These are phyloP conservation scores for Hypoxylon trugodes DNA, from an alignment of 495 filamentous ascomycete species.

Conservation along the genomic window DNA sequence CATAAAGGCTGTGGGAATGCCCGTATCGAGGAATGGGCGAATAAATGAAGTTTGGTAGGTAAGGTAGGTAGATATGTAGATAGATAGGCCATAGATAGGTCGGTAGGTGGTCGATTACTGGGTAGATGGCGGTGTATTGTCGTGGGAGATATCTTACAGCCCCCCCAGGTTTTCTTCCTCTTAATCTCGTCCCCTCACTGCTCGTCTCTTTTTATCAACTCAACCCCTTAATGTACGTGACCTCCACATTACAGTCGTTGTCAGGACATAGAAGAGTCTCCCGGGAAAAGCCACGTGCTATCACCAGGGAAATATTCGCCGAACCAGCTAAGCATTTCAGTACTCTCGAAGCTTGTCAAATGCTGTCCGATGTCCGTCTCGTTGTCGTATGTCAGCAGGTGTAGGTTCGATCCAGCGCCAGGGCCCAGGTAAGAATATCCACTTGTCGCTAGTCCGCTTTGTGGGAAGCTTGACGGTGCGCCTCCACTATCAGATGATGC, in stretches of 20 bases:
- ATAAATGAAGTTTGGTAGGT: background rate
- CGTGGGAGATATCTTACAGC: too few species aligned
- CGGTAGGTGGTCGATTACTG: too few species aligned
- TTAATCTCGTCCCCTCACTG: background rate
- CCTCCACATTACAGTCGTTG: background rate
- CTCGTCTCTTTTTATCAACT: background rate
- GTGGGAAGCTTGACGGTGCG: constrained; percentile 47
- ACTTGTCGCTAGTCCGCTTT: constrained; percentile 50
- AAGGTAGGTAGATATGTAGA: constrained; percentile 2
- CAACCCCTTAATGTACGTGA: background rate
- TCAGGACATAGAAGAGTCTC: constrained; percentile 36
- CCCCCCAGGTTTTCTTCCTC: background rate
- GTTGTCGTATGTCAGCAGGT: constrained; percentile 44
- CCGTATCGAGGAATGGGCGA: background rate
- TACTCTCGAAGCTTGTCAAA: constrained; percentile 70
- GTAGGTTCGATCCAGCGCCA: constrained; percentile 45
- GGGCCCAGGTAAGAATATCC: constrained; percentile 53
- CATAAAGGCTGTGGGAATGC: background rate
- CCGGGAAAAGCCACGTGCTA: constrained; percentile 60
- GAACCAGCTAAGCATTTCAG: constrained; percentile 75
- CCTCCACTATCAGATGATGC: constrained; percentile 20
- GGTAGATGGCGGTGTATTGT: too few species aligned
- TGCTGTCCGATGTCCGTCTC: constrained; percentile 56
- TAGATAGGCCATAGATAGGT: too few species aligned
- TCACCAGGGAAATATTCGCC: constrained; percentile 71